Conservation (phyloP, 345 rosid genomes). For the Heritiera fomes region DNA sequence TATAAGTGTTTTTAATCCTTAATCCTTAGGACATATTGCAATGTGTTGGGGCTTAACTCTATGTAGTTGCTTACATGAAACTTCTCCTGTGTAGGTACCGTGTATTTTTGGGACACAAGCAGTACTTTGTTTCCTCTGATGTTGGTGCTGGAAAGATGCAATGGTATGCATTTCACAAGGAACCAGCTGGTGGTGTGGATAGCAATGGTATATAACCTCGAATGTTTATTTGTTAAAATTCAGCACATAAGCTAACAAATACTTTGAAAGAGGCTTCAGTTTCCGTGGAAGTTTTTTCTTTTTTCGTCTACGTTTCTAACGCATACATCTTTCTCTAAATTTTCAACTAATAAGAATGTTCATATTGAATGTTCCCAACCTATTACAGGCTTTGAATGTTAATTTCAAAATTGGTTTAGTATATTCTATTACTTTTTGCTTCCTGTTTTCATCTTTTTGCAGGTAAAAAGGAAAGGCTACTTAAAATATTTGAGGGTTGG, state of each 20-base stretch:
- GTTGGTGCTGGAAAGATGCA: conserved; percentile 99
- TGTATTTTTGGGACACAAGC: conserved; percentile 93
- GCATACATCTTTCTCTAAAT: background rate
- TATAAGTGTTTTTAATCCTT: background rate
- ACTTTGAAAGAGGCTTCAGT: too few relatives aligned
- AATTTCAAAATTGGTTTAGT: background rate
- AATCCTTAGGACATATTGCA: too few relatives aligned
- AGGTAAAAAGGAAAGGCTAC: conserved; percentile 82
- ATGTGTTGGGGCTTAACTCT: too few relatives aligned
- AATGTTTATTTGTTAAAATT: conserved; percentile 4
- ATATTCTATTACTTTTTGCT: background rate
- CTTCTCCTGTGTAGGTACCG: conserved; percentile 58
- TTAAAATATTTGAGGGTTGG: conserved; percentile 87
- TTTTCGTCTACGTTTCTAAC: too few relatives aligned
- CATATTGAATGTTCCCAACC: background rate
- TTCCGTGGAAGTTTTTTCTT: too few relatives aligned
- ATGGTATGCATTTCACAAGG: conserved; percentile 94
- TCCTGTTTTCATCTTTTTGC: conserved; percentile 26
- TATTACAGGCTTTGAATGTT: background rate
- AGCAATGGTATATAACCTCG: conserved; percentile 42
- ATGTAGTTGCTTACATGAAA: conserved; percentile 9
- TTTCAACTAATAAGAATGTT: background rate
- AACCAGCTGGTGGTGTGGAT: conserved; percentile 79
- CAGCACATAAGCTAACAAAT: too few relatives aligned
- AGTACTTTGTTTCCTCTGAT: conserved; percentile 94